phyloP scores from a whole-genome alignment of 106 monocot species.

The Apostasia shenzhenica region DNA sequence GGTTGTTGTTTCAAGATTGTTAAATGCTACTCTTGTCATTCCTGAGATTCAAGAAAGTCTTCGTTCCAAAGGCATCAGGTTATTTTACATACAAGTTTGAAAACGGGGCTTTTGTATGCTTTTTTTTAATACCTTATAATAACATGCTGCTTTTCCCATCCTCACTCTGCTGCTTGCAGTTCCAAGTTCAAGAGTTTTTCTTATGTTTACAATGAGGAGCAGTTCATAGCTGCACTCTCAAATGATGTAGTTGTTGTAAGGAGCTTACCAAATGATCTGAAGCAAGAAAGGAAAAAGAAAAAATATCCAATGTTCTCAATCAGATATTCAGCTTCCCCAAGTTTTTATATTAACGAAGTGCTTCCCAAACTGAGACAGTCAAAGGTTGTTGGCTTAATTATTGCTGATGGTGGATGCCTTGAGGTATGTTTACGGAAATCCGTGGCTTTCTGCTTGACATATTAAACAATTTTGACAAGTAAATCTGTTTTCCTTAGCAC shows the following conservation, averaged over 20 bases:
- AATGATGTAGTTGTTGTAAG: slow-evolving; percentile 72
- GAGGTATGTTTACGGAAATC: slow-evolving; percentile 41
- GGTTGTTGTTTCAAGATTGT: slow-evolving; percentile 68
- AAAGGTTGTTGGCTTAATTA: slow-evolving; percentile 68
- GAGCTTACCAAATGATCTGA: slow-evolving; percentile 60
- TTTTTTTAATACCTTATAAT: not conserved
- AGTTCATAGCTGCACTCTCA: slow-evolving; percentile 71
- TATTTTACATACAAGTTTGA: not conserved
- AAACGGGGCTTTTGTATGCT: not conserved
- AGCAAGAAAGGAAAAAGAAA: slow-evolving; percentile 64
- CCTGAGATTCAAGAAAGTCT: slow-evolving; percentile 82
- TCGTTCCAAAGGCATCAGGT: slow-evolving; percentile 84
- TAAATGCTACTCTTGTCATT: slow-evolving; percentile 92
- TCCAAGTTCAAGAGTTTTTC: slow-evolving; percentile 87
- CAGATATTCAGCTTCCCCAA: slow-evolving; percentile 30
- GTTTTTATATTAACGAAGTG: slow-evolving; percentile 58
- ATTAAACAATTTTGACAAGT: no score
- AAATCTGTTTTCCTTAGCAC: no score
- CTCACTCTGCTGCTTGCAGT: slow-evolving; percentile 27
- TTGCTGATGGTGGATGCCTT: slow-evolving; percentile 76
- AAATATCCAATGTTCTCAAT: slow-evolving; percentile 68
- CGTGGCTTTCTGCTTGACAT: no score
- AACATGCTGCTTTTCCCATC: not conserved
- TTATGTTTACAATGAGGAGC: slow-evolving; percentile 80
- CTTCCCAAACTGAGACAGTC: slow-evolving; percentile 69